Conservation (phyloP, 768 basidiomycete genomes). For the Macrolepiota dolichaula region DNA sequence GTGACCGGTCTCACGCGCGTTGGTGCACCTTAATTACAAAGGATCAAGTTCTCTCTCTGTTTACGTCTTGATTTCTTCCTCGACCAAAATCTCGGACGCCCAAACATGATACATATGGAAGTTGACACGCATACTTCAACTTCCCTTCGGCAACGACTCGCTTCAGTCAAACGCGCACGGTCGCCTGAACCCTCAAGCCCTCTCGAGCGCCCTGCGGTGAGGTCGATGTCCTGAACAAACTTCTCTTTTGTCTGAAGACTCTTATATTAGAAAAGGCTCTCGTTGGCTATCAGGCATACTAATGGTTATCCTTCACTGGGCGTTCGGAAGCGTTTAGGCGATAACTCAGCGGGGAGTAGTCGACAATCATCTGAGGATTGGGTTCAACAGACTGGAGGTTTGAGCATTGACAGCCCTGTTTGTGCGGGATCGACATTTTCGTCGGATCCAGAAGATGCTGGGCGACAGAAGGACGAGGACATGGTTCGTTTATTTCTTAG, state of each 20-base stretch:
- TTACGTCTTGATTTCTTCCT: conserved; percentile 1
- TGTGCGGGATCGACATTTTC: conserved; percentile 15
- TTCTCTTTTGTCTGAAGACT: conserved; percentile 3
- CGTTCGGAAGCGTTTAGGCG: conserved; percentile 13
- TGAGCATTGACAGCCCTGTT: conserved; percentile 59
- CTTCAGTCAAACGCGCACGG: conserved; percentile 51
- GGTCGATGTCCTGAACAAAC: conserved; percentile 13
- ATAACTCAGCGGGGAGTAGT: conserved; percentile 31
- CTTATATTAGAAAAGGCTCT: conserved; percentile 63
- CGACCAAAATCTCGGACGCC: conserved; percentile 9
- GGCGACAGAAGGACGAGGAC: conserved; percentile 38
- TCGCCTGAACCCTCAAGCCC: conserved; percentile 47
- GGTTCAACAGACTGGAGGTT: conserved; percentile 66
- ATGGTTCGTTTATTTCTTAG: conserved; percentile 39
- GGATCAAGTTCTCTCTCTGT: background rate
- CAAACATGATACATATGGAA: conserved; percentile 47
- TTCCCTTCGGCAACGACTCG: conserved; percentile 31
- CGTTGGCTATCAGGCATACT: conserved; percentile 28
- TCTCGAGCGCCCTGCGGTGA: conserved; percentile 54
- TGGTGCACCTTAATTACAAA: background rate
- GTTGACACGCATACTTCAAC: conserved; percentile 43
- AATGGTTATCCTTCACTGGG: conserved; percentile 6
- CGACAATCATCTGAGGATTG: conserved; percentile 62
- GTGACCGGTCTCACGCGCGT: background rate
- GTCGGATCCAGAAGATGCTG: conserved; percentile 11